Conservation (phyloP, 2,329 filamentous ascomycete genomes). For the Zymoseptoria passerinii region DNA sequence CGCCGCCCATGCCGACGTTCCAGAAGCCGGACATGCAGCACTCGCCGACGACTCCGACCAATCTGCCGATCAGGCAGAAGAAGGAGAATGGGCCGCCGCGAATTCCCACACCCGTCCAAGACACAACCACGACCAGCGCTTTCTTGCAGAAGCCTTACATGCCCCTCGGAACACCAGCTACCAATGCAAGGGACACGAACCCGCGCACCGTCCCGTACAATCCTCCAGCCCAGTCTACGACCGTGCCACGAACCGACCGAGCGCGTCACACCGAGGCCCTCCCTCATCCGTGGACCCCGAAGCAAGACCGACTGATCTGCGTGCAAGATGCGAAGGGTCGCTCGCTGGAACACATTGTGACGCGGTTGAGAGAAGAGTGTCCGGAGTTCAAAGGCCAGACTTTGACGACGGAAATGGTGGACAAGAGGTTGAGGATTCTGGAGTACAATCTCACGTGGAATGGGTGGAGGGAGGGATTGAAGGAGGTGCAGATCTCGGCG, state of each 20-base stretch:
- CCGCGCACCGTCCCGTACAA: background rate
- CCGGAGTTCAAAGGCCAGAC: background rate
- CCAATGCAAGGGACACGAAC: background rate
- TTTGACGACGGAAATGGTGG: background rate
- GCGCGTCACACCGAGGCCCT: background rate
- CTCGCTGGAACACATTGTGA: background rate
- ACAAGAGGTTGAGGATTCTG: background rate
- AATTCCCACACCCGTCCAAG: background rate
- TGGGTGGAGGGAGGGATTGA: background rate
- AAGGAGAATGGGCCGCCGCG: background rate
- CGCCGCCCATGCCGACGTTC: constrained; percentile 25
- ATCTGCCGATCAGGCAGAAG: background rate
- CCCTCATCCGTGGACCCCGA: background rate
- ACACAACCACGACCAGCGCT: background rate
- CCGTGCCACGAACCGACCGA: background rate
- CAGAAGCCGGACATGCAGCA: constrained; percentile 18
- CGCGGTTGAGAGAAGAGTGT: background rate
- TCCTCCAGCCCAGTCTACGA: background rate
- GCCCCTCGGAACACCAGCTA: background rate
- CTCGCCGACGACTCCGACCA: constrained; percentile 1
- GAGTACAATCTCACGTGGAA: background rate
- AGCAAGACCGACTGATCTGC: background rate
- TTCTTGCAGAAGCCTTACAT: background rate
- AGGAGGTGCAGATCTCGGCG: background rate
- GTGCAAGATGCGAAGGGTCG: background rate